Conservation (phyloP, 495 filamentous ascomycete genomes). For the Neurospora sp. region DNA sequence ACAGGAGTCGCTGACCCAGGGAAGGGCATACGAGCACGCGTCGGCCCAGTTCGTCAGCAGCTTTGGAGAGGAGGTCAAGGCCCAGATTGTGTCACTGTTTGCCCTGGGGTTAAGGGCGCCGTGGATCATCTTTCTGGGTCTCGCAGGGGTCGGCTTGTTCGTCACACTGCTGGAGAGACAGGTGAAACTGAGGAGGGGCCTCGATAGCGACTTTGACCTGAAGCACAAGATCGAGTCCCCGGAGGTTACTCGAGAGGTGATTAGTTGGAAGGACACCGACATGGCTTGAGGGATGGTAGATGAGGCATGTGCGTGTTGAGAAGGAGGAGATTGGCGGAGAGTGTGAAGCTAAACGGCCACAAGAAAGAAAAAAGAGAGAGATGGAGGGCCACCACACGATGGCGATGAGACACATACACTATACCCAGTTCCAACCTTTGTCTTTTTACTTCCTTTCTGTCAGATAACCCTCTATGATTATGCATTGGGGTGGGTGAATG, state of each 20-base stretch:
- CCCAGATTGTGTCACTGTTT: conserved; percentile 5
- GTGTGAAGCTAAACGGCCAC: background rate
- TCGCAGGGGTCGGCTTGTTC: conserved; percentile 13
- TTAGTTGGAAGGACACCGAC: background rate
- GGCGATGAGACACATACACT: background rate
- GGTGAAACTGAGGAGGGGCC: conserved; percentile 20
- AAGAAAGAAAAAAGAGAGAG: background rate
- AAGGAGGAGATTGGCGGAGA: background rate
- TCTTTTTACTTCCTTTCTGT: background rate
- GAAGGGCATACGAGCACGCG: conserved; percentile 16
- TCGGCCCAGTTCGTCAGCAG: conserved; percentile 9
- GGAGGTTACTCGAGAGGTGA: background rate
- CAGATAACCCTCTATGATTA: background rate
- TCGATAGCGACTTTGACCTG: conserved; percentile 30
- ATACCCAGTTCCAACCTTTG: background rate
- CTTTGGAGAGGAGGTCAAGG: background rate
- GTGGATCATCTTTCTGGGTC: conserved; percentile 12
- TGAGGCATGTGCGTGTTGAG: background rate
- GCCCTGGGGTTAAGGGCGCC: conserved; percentile 3
- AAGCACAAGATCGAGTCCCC: conserved; percentile 3
- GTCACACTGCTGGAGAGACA: conserved; percentile 27
- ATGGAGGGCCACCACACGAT: background rate
- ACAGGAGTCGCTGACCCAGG: background rate
- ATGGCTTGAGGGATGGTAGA: background rate
- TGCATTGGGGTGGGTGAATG: background rate